Base-by-base conservation (phyloP, 2,329 filamentous ascomycete genomes). In the Pyrenochaeta sp. region DNA sequence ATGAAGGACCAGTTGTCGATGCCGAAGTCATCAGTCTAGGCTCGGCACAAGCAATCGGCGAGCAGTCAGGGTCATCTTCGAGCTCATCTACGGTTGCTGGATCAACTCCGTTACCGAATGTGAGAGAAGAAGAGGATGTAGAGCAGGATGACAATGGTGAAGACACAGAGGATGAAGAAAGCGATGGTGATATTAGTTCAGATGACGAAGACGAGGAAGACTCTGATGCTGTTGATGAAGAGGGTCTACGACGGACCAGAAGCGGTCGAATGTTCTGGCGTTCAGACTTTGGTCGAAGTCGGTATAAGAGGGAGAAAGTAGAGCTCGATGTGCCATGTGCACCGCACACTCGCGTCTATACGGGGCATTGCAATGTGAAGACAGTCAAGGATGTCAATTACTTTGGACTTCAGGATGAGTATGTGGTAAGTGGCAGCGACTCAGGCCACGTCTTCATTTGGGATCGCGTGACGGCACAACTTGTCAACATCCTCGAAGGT, bases 361-460 rank as follows among this genome's bases (percentile, higher is more conserved):
- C 78, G 2, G 87, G 87, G 2, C 87, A 89, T 68, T 89, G 87
- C 75, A 89, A 89, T 60, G 81, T 87, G 46, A 82, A 85, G 59
- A 89, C 86, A 1, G 86, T 89, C 61, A 90, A 90, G 63, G 87
- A 90, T 64, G 85, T 89, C 54, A 89, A 89, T 56, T 90, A 84
- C 73, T 89, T 86, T 57, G 87, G 87, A 0, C 73, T 87, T 32
- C 77, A 88, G 53, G 87, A 90, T 62, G 86, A 89, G 66, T 90
- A 88, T 58, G 85, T 90, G 10, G 86, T 89, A 10, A 87, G 83
- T 51, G 87, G 87, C 5, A 87, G 84, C 54, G 87, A 90, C 63
- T 85, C 83, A 45, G 87, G 87, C 0, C 83, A 89, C 66, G 67
- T 90, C 20, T 90, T 90, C 71, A 88, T 90, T 46, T 89, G 87